These are phyloP conservation scores for Fallopia convolvulus DNA, from an alignment of 148 eudicot species.

Conservation along the genomic window DNA sequence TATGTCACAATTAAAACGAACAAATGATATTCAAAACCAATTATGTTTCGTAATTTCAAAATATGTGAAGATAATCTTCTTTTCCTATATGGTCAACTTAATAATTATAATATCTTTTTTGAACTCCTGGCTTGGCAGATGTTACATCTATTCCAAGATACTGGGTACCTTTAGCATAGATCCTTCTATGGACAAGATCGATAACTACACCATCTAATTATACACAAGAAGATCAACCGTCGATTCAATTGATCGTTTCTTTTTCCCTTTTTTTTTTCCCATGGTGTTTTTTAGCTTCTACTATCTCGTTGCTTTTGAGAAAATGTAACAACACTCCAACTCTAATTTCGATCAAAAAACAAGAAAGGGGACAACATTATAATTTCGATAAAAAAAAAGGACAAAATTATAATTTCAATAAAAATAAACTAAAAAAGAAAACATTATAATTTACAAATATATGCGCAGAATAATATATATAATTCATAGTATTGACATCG, in stretches of 20 bases:
- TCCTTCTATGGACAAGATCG: conserved; percentile 9
- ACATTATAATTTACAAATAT: too few species aligned
- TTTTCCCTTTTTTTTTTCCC: not conserved
- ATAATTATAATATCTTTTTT: conserved; percentile 3
- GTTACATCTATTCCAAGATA: not conserved
- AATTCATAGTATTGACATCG: not conserved
- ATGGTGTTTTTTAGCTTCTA: not conserved
- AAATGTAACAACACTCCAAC: not conserved
- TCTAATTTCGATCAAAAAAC: too few species aligned
- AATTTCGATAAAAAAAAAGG: too few species aligned
- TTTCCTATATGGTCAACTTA: conserved; percentile 3
- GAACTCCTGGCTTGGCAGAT: not conserved
- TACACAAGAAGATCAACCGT: not conserved
- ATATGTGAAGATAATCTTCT: not conserved
- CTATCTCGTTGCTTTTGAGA: not conserved
- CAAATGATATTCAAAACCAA: too few species aligned
- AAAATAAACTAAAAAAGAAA: too few species aligned
- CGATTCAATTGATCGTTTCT: not conserved
- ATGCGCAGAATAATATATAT: not conserved
- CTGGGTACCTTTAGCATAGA: conserved; percentile 9
- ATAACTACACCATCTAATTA: not conserved
- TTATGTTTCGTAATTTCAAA: too few species aligned
- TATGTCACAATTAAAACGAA: too few species aligned
- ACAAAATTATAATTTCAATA: too few species aligned
- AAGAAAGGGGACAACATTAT: too few species aligned